Conservation (phyloP, 169 alveolate species). For the Plasmodium inui region DNA sequence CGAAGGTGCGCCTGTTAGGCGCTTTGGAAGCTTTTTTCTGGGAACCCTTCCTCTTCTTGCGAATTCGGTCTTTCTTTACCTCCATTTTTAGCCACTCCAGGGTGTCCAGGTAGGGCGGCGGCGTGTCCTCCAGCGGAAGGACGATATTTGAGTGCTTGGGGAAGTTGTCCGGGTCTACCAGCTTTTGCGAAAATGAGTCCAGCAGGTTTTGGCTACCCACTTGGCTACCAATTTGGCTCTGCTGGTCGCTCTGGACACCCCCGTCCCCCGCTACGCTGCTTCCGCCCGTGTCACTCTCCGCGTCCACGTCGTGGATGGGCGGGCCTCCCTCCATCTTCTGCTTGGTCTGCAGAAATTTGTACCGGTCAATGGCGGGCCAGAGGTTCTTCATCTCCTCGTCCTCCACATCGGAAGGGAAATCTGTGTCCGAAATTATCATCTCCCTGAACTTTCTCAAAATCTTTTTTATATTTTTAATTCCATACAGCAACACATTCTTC, state of each 20-base stretch:
- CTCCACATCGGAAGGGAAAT: constrained; percentile 36
- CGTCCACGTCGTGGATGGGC: constrained; percentile 60
- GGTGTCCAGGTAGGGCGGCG: constrained; percentile 72
- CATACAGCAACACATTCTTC: constrained; percentile 78
- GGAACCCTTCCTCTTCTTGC: constrained; percentile 8
- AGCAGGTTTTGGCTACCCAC: neutral
- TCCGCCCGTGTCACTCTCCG: neutral
- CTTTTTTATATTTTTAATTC: constrained; percentile 73
- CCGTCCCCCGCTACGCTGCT: no score
- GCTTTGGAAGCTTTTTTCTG: neutral
- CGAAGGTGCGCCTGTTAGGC: constrained; percentile 6
- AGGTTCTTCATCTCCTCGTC: constrained; percentile 63
- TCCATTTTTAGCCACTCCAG: constrained; percentile 71
- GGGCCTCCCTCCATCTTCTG: constrained; percentile 76
- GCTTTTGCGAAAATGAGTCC: constrained; percentile 46
- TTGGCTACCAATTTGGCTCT: neutral
- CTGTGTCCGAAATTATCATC: constrained; percentile 53
- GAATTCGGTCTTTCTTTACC: constrained; percentile 37
- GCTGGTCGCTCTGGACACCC: neutral
- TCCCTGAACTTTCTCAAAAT: constrained; percentile 65
- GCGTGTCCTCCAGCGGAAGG: constrained; percentile 59
- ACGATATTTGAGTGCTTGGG: constrained; percentile 68
- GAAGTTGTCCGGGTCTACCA: constrained; percentile 48
- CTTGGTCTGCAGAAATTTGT: constrained; percentile 59
- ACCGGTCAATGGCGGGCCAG: constrained; percentile 67